Conservation (phyloP, 2,329 filamentous ascomycete genomes). For the Fusarium metavorans region DNA sequence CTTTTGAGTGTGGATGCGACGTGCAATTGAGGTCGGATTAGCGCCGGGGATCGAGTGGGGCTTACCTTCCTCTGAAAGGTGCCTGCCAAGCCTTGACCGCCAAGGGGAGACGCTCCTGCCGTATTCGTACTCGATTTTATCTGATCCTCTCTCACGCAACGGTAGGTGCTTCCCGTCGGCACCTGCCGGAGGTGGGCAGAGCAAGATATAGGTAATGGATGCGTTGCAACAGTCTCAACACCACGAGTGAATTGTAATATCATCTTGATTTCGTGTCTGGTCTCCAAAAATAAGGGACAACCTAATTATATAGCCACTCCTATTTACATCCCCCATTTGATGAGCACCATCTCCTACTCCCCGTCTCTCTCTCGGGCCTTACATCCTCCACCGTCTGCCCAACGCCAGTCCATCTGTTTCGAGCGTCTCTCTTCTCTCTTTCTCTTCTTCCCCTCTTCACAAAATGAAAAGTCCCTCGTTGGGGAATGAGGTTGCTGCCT, state of each 20-base stretch:
- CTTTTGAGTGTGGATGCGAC: slow-evolving; percentile 18
- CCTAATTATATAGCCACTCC: slow-evolving; percentile 43
- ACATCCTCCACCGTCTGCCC: neutral
- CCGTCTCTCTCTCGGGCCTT: neutral
- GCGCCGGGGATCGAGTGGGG: slow-evolving; percentile 21
- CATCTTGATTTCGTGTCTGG: slow-evolving; percentile 40
- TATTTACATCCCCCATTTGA: slow-evolving; percentile 38
- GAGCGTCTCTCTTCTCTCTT: slow-evolving; percentile 17
- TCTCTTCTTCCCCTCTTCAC: slow-evolving; percentile 9
- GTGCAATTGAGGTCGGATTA: slow-evolving; percentile 19
- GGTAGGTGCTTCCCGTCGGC: neutral
- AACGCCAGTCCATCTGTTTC: neutral
- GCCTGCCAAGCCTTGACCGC: slow-evolving; percentile 37
- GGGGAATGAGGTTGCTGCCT: slow-evolving; percentile 45
- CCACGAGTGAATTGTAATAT: slow-evolving; percentile 24
- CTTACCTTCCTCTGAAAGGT: slow-evolving; percentile 19
- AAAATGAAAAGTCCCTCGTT: slow-evolving; percentile 42
- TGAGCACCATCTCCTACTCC: slow-evolving; percentile 1
- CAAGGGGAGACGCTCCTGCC: slow-evolving; percentile 4
- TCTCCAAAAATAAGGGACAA: slow-evolving; percentile 44
- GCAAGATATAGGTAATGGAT: neutral
- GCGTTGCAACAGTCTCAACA: neutral
- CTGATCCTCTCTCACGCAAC: neutral
- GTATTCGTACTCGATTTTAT: slow-evolving; percentile 42
- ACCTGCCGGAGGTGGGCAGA: neutral